These are phyloP conservation scores for Pyronema domesticum DNA, from an alignment of 495 filamentous ascomycete genomes.

Conservation along the genomic window DNA sequence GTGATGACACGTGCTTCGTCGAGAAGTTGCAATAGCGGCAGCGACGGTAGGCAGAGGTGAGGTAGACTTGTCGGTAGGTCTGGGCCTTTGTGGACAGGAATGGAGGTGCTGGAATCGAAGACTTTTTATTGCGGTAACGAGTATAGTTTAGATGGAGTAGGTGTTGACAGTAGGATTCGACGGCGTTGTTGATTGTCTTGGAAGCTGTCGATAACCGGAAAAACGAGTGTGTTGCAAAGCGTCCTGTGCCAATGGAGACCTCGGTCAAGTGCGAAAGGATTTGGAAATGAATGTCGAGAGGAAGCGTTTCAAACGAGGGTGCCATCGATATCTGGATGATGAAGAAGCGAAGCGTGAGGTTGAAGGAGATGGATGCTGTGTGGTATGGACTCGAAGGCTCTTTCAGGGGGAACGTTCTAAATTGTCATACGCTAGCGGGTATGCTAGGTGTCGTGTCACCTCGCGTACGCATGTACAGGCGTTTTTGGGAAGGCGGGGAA, in stretches of 20 bases:
- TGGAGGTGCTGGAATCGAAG: neutral
- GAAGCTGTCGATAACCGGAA: neutral
- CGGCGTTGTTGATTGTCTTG: neutral
- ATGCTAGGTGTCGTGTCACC: no score
- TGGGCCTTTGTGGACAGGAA: neutral
- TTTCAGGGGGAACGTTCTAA: no score
- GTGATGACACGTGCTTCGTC: neutral
- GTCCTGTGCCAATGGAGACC: neutral
- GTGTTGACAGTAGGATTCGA: neutral
- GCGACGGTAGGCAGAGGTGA: neutral
- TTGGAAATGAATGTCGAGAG: neutral
- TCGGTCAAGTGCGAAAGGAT: neutral
- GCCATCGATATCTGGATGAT: neutral
- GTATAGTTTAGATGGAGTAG: neutral
- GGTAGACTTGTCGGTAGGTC: neutral
- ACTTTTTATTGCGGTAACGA: neutral
- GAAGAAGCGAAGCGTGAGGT: neutral
- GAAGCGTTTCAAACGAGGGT: neutral
- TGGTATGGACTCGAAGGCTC: no score
- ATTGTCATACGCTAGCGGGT: no score
- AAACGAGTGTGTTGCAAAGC: neutral
- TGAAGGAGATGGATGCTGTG: neutral
- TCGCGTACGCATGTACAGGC: no score
- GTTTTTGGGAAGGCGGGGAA: no score
- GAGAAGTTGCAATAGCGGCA: neutral